Evolutionary conservation across 768 basidiomycete species (phyloP), one percentile per base, ranked within the genome.

Genomic region (Steccherinum ochraceum): DNA sequence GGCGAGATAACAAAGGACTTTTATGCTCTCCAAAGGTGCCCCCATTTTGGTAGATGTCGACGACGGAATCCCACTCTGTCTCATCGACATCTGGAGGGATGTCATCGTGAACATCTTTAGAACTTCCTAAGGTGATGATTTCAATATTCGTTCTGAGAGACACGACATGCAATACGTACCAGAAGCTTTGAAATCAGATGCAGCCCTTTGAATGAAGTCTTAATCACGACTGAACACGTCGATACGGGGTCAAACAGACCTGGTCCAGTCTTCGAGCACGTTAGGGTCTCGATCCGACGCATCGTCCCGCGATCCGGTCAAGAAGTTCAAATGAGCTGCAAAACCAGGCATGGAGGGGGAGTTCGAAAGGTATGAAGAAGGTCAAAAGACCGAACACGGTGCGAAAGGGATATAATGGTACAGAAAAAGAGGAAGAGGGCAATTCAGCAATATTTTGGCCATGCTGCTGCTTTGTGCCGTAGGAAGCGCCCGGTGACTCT

Each of bases 261-360:
- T 59, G 5, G 58, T 51, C 63, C 63, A 64, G 39, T 62, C 63
- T 18, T 64, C 63, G 7, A 61, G 51, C 24, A 58, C 57, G 35
- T 56, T 58, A 43, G 49, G 51, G 12, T 62, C 61, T 42, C 59
- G 53, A 43, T 62, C 63, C 27, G 56, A 55, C 12, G 55, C 48
- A 23, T 64, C 61, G 20, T 61, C 57, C 12, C 48, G 39, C 10
- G 58, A 52, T 20, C 51, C 46, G 4, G 58, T 56, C 12, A 62
- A 58, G 25, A 27, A 39, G 19, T 53, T 52, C 19, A 64, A 21
- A 48, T 64, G 63, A 2, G 30, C 40, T 13, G 52, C 26, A 19
- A 57, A 40, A 4, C 25, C 35, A 23, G 44, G 5, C 24, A 52
- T 51, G 30, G 7, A 7, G 30, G 30, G 16, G n/a, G 30, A 35